These are phyloP conservation scores for Coprinellus micaceus DNA, from an alignment of 768 basidiomycete species.

Conservation along the genomic window DNA sequence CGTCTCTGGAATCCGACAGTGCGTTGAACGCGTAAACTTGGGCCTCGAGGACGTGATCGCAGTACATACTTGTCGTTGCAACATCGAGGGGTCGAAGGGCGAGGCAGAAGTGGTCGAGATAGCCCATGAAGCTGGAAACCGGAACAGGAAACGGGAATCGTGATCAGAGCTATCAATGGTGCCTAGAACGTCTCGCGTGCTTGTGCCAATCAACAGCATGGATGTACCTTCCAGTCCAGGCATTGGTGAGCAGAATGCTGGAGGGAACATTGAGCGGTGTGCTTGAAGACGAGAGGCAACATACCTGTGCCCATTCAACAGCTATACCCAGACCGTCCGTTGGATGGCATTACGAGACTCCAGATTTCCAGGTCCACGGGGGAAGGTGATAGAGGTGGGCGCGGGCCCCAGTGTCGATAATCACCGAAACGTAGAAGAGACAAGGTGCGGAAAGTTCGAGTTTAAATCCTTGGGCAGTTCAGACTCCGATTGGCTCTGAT, in stretches of 20 bases:
- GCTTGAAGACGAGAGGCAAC: background rate
- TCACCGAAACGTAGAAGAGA: no score
- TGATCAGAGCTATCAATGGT: background rate
- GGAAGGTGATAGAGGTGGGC: no score
- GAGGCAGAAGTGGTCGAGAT: slow-evolving; percentile 57
- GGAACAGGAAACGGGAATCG: no score
- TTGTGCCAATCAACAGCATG: slow-evolving; percentile 70
- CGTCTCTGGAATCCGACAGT: slow-evolving; percentile 49
- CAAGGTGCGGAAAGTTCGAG: no score
- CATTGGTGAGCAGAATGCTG: slow-evolving; percentile 64
- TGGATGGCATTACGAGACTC: no score
- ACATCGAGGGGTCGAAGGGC: slow-evolving; percentile 55
- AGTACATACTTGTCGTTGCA: slow-evolving; percentile 47
- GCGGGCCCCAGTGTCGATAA: no score
- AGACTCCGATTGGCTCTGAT: no score
- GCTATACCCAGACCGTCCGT: no score
- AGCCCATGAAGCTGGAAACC: slow-evolving; percentile 71
- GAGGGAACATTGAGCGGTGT: slow-evolving; percentile 33
- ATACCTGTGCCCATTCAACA: no score
- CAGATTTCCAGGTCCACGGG: no score
- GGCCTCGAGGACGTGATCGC: slow-evolving; percentile 68
- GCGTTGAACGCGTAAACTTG: slow-evolving; percentile 61
- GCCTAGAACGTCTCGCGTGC: slow-evolving; percentile 44
- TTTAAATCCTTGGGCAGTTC: no score
- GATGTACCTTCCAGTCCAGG: slow-evolving; percentile 40